Evolutionary conservation across 1,139 yeast genomes (phyloP).

Genomic region (Saccharomyces hybrid): DNA sequence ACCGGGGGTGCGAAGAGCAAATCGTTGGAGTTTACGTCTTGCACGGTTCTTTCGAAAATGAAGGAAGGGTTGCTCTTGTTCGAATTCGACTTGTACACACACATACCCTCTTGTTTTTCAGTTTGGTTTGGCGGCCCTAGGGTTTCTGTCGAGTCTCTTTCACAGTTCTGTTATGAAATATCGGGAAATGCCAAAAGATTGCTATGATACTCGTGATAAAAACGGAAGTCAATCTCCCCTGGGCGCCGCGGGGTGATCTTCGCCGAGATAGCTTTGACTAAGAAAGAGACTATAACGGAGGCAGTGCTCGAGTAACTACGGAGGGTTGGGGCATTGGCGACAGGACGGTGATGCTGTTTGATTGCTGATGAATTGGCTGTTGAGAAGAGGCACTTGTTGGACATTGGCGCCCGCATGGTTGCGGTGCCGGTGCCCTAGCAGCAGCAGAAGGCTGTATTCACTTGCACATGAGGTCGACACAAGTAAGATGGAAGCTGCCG

Average conservation of each 20-base stretch:
- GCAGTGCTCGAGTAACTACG: too few species aligned
- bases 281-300: not conserved
- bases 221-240: not conserved
- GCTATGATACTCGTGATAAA: conserved; percentile 1
- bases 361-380: not conserved
- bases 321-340: too few species aligned
- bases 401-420: not conserved
- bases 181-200: not conserved
- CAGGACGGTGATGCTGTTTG: not conserved
- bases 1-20: not conserved
- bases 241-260: not conserved
- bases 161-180: not conserved
- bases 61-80: not conserved
- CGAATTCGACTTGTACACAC: not conserved
- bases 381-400: not conserved
- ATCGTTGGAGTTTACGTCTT: not conserved
- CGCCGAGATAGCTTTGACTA: not conserved
- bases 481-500: not conserved
- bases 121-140: conserved; percentile 4
- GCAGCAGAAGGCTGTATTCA: not conserved
- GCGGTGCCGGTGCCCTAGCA: not conserved
- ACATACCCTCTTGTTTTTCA: conserved; percentile 5
- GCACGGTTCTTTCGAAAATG: not conserved
- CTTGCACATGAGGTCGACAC: not conserved
- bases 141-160: not conserved